These are phyloP conservation scores for Yarrowia yakushimensis DNA, from an alignment of 805 yeast genomes.

Conservation along the genomic window DNA sequence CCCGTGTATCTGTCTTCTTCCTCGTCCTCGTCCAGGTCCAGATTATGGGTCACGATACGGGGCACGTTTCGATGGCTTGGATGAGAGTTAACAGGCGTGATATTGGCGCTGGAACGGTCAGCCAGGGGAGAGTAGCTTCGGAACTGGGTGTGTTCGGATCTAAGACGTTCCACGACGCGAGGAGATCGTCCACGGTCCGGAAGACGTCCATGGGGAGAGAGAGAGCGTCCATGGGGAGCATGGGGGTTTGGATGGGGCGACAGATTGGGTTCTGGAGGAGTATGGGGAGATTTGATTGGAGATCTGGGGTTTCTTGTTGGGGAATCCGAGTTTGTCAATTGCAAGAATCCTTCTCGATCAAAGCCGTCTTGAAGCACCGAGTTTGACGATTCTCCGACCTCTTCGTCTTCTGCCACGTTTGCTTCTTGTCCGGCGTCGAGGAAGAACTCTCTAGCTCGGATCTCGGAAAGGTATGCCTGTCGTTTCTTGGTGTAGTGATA, in stretches of 20 bases:
- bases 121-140: conserved; percentile 5
- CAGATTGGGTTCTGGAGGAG: background rate
- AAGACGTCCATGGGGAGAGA: conserved; percentile 3
- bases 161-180: conserved; percentile 1
- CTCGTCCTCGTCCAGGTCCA: conserved; percentile 25
- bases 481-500: conserved; percentile 32
- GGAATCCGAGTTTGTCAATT: background rate
- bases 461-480: conserved; percentile 28
- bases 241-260: background rate
- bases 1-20: conserved; percentile 32
- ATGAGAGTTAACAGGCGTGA: background rate
- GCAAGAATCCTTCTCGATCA: conserved; percentile 9
- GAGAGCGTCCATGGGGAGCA: conserved; percentile 7
- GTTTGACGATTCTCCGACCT: conserved; percentile 22
- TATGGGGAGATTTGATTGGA: background rate
- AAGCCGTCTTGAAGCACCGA: conserved; percentile 17
- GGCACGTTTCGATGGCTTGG: conserved; percentile 14
- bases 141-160: background rate
- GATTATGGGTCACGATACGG: conserved; percentile 1
- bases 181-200: conserved; percentile 11
- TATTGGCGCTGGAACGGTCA: background rate
- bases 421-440: conserved; percentile 29
- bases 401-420: conserved; percentile 30
- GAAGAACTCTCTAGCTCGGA: conserved; percentile 31
- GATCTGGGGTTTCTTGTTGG: background rate